Evolutionary conservation across 192 early-diverging fungal genomes (phyloP).

Genomic region (Coemansia umbellata): DNA sequence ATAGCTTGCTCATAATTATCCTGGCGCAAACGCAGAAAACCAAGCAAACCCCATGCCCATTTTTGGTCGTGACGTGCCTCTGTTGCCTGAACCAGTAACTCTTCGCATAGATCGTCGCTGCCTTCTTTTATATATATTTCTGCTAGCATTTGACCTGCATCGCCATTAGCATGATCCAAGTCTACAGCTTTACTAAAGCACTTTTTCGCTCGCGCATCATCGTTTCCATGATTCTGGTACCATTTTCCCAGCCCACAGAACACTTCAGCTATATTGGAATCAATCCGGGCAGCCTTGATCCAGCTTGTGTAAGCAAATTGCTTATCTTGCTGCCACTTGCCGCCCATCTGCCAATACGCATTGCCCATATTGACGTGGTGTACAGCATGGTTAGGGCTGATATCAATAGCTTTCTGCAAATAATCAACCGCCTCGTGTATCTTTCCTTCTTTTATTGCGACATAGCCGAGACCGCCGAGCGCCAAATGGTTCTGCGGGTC

Average conservation of each 20-base stretch:
- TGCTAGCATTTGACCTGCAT: conserved; percentile 62
- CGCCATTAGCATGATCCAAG: conserved; percentile 62
- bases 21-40: conserved; percentile 61
- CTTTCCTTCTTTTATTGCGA: conserved; percentile 53
- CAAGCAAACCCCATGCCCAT: conserved; percentile 81
- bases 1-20: conserved; percentile 56
- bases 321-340: conserved; percentile 57
- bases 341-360: conserved; percentile 74
- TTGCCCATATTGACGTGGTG: conserved; percentile 66
- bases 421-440: conserved; percentile 53
- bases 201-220: conserved; percentile 65
- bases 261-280: conserved; percentile 57
- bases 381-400: conserved; percentile 47
- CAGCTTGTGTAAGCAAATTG: conserved; percentile 64
- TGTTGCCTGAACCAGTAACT: conserved; percentile 16
- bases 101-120: conserved; percentile 37
- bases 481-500: conserved; percentile 44
- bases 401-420: conserved; percentile 54
- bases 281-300: conserved; percentile 66
- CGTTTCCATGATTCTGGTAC: conserved; percentile 65
- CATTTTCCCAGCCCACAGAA: conserved; percentile 83
- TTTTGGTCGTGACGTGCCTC: conserved; percentile 45
- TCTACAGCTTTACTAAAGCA: conserved; percentile 81
- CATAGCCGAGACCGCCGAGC: conserved; percentile 69
- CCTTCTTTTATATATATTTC: conserved; percentile 57